Evolutionary conservation across 108 stramenopile species (phyloP), one percentile per base, ranked within the genome.

Genomic region (Schizochytrium sp.): DNA sequence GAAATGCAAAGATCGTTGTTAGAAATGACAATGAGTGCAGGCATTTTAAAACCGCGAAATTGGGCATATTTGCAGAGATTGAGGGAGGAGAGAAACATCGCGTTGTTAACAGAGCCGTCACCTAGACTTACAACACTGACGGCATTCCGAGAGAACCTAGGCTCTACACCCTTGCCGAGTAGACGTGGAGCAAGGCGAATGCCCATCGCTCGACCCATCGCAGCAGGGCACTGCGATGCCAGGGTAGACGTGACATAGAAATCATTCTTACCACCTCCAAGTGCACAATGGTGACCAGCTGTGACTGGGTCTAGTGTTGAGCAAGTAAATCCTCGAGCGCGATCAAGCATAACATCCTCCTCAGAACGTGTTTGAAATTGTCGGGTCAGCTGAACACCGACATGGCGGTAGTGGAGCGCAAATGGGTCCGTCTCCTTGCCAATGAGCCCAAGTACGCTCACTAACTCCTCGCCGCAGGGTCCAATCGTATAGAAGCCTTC

Each of bases 401-500:
- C 89, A 87, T 97, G 96, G 10, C 96, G 94, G 91, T 97, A 97
- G 88, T 97, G 96, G 55, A 97, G 72, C 7, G 96, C 96, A 10
- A 92, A 89, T 17, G 94, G 87, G 89, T 97, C 96, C 28, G 61
- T 49, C 3, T 88, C 44, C 17, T 3, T 42, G 7, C 95, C 57
- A 7, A 93, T 92, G 56, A 91, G 72, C n/a, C 93, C 95, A 57
- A 92, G 89, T 0, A 91, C 90, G n/a, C 92, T 64, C 8, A 97
- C 89, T 64, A 94, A 88, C 90, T 96, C 96, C 90, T 97, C 96
- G 42, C 96, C 96, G 90, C 96, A 96, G 17, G 96, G 96, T n/a
- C 96, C 96, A 72, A 97, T 97, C 41, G 95, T 97, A 88, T 96
- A 97, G 89, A 94, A 97, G 10, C 96, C 96, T 57, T 95, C 88